Base-by-base conservation (phyloP, 805 yeast species). In the Ogataea corticis region DNA sequence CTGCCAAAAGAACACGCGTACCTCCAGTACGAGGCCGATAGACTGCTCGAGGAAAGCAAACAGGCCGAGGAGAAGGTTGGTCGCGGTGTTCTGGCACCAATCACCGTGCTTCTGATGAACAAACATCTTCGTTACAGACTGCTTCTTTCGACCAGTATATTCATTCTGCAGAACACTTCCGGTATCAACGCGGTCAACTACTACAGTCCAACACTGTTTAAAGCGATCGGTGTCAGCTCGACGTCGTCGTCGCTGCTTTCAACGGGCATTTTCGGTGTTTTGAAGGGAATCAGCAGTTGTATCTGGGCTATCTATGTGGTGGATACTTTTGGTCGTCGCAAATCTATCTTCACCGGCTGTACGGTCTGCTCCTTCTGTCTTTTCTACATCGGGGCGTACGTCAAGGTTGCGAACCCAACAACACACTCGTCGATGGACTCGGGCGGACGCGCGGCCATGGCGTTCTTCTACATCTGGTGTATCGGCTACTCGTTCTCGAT, bases 21-120 rank as follows among this genome's bases (percentile, higher is more conserved):
- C 38, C 82, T 80, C 39, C 62, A 68, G 50, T 65, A 76, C 49
- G 85, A 81, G 61, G 66, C 82, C 40, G 79, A 77, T 38, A 85
- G 80, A 59, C 77, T 82, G 55, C 74, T 73, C 54, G 82, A 76
- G 54, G 82, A 77, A 46, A 73, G 79, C 27, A 65, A 45, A 25
- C 29, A 36, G n/a, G 55, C 52, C 17, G 46, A 42, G 15, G 42
- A 32, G 15, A 40, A 40, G 23, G 43, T 40, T 17, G 43, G 43
- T 3, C 3, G 10, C 2, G 43, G 43, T 7, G 19, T 40, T 7
- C 16, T 30, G 15, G 52, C 73, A 76, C 10, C 82, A 79, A 10
- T 44, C n/a, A 31, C 68, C 82, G 50, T 73, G 74, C 73, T 55
- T 62, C 7, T 37, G 56, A 59, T 18, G 44, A 57, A 33, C 37